Evolutionary conservation across 2,329 filamentous ascomycete genomes (phyloP).

Genomic region (Talaromyces sp.): DNA sequence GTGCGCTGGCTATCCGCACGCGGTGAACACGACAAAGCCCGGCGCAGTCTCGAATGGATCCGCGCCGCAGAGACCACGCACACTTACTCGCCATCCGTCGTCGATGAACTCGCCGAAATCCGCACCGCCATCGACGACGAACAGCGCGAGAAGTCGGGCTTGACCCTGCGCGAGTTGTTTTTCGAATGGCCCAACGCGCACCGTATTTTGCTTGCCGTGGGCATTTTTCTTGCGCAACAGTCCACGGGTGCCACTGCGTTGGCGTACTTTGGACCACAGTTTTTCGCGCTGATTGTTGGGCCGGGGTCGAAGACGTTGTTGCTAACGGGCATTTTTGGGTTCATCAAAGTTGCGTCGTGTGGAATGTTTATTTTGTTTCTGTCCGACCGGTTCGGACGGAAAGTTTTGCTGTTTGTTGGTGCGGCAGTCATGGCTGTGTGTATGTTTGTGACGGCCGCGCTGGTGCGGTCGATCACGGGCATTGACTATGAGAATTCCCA

Average conservation of each 20-base stretch:
- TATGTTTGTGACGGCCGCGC: constrained; percentile 43
- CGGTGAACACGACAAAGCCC: constrained; percentile 42
- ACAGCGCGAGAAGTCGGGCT: constrained; percentile 39
- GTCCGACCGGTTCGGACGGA: constrained; percentile 48
- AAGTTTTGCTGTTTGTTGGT: constrained; percentile 47
- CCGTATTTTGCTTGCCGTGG: constrained; percentile 40
- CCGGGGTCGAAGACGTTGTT: constrained; percentile 41
- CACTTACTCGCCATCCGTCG: constrained; percentile 17
- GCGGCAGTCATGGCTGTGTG: constrained; percentile 40
- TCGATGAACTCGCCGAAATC: constrained; percentile 48
- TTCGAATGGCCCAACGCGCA: constrained; percentile 39
- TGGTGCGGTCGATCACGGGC: constrained; percentile 37
- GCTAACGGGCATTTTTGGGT: constrained; percentile 51
- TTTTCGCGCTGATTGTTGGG: constrained; percentile 49
- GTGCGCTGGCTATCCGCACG: constrained; percentile 48
- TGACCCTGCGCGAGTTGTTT: constrained; percentile 42
- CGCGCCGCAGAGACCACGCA: constrained; percentile 41
- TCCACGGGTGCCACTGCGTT: constrained; percentile 52
- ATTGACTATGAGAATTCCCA: neutral
- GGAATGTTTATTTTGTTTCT: constrained; percentile 50
- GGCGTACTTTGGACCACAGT: constrained; percentile 53
- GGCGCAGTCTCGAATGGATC: constrained; percentile 48
- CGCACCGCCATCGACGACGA: constrained; percentile 44
- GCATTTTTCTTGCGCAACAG: constrained; percentile 49
- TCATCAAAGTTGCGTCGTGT: constrained; percentile 49